Base-by-base conservation (phyloP, 2,329 filamentous ascomycete genomes). In the Didymella pinodella region DNA sequence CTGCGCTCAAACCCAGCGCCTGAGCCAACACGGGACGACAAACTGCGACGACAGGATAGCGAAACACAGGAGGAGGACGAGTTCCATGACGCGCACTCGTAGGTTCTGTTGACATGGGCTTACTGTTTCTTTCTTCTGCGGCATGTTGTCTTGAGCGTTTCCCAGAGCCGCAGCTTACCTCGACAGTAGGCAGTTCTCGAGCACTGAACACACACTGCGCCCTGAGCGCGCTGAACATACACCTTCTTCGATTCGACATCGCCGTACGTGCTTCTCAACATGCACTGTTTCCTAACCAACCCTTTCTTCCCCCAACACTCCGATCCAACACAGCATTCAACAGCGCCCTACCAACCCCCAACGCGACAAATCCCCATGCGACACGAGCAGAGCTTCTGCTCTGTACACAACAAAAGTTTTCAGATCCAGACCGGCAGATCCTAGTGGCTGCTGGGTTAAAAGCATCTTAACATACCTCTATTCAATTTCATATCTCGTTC, bases 61-160 rank as follows among this genome's bases (percentile, higher is more conserved):
- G 71, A 80, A 51, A 78, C 77, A 12, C 72, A 78, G 6, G 75
- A 77, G 40, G 75, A 80, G 29, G 80, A 83, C 38, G 77, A 79
- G 41, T 83, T 83, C 57, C 75, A 81, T 47, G 81, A 83, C 71
- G 81, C 81, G 7, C 77, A 80, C 48, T 74, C 75, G 51, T 78
- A 68, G 59, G 43, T 51, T 40, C 18, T 22, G 25, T 34, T 29
- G 22, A 53, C 20, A 40, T 41, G 48, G 54, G 45, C 48, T 55
- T 40, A 32, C 2, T 60, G 22, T 36, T 48, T 52, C n/a, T 29
- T 36, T 38, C 18, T 54, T 46, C 43, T 49, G 22, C 41, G 41
- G 50, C 46, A 54, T 51, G 41, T 54, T 51, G 28, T 54, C 46
- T 50, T 59, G 32, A 54, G 50, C 56, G 41, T 54, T 50, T 50